Percentiles rank a stretch among this genome's conserved stretches.
phyloP scores from a whole-genome alignment of 768 basidiomycete species.

The Glaciozyma antarctica region DNA sequence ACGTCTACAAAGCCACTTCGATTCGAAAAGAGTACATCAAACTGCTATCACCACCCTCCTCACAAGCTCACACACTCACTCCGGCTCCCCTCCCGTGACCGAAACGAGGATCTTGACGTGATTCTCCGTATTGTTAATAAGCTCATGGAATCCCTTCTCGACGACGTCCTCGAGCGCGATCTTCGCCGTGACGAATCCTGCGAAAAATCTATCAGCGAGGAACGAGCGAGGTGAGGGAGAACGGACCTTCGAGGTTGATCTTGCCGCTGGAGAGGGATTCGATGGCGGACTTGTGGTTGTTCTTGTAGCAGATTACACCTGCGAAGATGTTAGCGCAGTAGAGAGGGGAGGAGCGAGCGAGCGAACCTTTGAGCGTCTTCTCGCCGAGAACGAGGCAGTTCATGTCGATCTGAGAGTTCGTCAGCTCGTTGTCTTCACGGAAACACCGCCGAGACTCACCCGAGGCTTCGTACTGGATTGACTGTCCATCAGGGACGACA shows the following conservation, averaged over 20 bases:
- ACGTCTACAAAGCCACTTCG: too few species aligned
- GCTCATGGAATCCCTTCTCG: conserved; percentile 19
- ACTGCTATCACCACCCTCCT: too few species aligned
- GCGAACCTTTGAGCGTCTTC: conserved; percentile 41
- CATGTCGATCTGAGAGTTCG: conserved; percentile 39
- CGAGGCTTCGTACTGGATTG: neutral
- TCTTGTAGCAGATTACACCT: conserved; percentile 40
- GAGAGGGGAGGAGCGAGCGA: neutral
- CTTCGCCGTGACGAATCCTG: conserved; percentile 19
- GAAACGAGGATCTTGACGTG: conserved; percentile 7
- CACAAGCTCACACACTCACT: too few species aligned
- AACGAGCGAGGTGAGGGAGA: neutral
- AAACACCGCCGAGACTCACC: neutral
- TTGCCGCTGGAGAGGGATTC: conserved; percentile 42
- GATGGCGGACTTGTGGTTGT: conserved; percentile 43
- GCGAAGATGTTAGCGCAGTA: neutral
- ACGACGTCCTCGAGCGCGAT: conserved; percentile 10
- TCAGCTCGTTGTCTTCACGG: conserved; percentile 28
- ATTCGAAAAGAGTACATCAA: too few species aligned
- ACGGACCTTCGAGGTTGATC: conserved; percentile 44
- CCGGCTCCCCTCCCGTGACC: conserved; percentile 3
- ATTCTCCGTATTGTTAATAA: neutral
- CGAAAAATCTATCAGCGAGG: neutral
- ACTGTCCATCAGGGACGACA: neutral
- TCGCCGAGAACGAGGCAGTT: conserved; percentile 43